Evolutionary conservation across 2,329 filamentous ascomycete species (phyloP).

Genomic region (Ceratocystis eucalypticola): DNA sequence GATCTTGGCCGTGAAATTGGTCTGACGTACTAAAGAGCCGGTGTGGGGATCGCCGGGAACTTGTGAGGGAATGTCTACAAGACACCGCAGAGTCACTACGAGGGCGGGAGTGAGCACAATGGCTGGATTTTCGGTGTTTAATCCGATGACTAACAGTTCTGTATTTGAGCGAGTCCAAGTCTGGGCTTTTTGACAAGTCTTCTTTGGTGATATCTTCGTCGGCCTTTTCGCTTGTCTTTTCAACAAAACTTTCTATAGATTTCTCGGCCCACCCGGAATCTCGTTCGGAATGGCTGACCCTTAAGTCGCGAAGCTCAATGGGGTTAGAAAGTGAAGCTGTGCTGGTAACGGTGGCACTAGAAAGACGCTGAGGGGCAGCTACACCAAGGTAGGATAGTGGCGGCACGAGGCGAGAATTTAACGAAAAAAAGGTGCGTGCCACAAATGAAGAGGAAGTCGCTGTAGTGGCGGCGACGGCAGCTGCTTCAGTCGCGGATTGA

Average conservation of each 20-base stretch:
- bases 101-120: not conserved
- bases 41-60: not conserved
- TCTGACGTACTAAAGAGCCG: not conserved
- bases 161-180: not conserved
- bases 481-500: not conserved
- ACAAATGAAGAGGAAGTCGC: not conserved
- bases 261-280: not conserved
- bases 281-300: not conserved
- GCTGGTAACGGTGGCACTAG: not conserved
- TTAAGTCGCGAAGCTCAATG: constrained; percentile 7
- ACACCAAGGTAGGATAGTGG: not conserved
- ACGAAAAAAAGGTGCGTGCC: not conserved
- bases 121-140: not conserved
- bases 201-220: not conserved
- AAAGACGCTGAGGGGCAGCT: not conserved
- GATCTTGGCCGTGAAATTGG: not conserved
- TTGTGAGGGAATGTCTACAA: not conserved
- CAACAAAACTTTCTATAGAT: not conserved
- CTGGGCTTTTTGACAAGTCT: not conserved
- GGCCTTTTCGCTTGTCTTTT: not conserved
- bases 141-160: not conserved
- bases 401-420: not conserved
- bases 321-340: constrained; percentile 4
- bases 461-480: not conserved
- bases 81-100: not conserved